A percentile compares a stretch with the other conserved stretches of the same genome.
Evolutionary conservation across 2,329 filamentous ascomycete genomes (phyloP).

Genomic region (Cladophialophora immunda): DNA sequence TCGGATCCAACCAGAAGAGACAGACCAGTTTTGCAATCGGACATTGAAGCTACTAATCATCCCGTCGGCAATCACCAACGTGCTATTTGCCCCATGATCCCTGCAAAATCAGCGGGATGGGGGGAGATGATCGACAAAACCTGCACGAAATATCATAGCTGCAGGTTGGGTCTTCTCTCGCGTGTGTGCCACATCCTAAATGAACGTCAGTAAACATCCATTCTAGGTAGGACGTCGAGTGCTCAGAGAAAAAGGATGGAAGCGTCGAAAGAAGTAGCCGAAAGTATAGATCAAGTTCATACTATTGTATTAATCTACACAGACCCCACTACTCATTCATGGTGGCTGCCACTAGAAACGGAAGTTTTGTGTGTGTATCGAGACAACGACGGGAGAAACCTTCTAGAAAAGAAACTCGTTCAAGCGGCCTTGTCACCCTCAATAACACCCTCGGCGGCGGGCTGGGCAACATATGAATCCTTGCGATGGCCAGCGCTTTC

Average conservation of each 20-base stretch:
- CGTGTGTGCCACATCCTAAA: not conserved
- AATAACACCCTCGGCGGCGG: slow-evolving; percentile 39
- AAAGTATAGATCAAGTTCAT: not conserved
- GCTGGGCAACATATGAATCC: slow-evolving; percentile 37
- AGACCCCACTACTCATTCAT: slow-evolving; percentile 3
- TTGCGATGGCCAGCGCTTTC: slow-evolving; percentile 39
- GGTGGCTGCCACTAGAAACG: slow-evolving; percentile 5
- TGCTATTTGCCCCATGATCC: not conserved
- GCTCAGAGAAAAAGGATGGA: not conserved
- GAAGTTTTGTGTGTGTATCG: not conserved
- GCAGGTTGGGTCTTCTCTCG: not conserved
- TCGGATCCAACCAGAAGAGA: no score
- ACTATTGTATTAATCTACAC: slow-evolving; percentile 23
- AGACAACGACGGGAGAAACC: slow-evolving; percentile 7
- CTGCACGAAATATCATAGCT: not conserved
- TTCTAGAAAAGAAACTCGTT: not conserved
- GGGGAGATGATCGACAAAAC: not conserved
- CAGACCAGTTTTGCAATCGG: not conserved
- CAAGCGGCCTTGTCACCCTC: slow-evolving; percentile 20
- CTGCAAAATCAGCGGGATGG: not conserved
- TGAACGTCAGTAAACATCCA: not conserved
- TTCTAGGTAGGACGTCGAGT: not conserved
- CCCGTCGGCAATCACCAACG: not conserved
- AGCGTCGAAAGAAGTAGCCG: not conserved
- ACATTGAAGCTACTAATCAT: slow-evolving; percentile 9